Percentiles rank a stretch among this genome's conserved stretches.
Evolutionary conservation across 495 filamentous ascomycete species (phyloP).

Genomic region (Xylaria palmicola): DNA sequence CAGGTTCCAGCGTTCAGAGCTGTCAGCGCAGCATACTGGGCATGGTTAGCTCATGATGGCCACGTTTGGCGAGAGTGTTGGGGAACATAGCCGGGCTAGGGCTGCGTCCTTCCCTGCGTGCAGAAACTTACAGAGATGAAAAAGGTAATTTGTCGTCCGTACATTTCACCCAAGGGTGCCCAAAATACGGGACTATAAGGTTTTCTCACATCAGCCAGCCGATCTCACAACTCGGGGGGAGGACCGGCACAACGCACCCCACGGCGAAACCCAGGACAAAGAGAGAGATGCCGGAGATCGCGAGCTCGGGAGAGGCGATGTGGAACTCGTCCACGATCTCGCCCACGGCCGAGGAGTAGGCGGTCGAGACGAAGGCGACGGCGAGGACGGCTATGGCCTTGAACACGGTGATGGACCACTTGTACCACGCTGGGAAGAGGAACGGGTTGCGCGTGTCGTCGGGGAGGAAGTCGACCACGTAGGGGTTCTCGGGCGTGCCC

Average conservation of each 20-base stretch:
- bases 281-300: constrained; percentile 66
- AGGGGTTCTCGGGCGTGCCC: constrained; percentile 74
- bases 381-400: constrained; percentile 69
- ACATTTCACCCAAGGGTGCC: constrained; percentile 57
- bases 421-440: constrained; percentile 57
- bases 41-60: constrained; percentile 45
- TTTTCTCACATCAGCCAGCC: constrained; percentile 6
- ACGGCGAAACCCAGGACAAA: constrained; percentile 75
- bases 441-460: constrained; percentile 72
- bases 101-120: too few relatives aligned
- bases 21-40: constrained; percentile 48
- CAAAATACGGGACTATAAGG: constrained; percentile 19
- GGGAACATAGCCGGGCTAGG: too few relatives aligned
- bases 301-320: constrained; percentile 55
- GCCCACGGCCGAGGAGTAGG: constrained; percentile 69
- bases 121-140: constrained; percentile 34
- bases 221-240: background rate
- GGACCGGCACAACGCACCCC: constrained; percentile 31
- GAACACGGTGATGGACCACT: constrained; percentile 68
- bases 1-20: constrained; percentile 68
- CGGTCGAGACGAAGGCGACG: constrained; percentile 75
- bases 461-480: constrained; percentile 70
- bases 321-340: constrained; percentile 60
- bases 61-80: too few relatives aligned
- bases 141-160: constrained; percentile 71